Evolutionary conservation across 2,329 filamentous ascomycete species (phyloP).

Genomic region (Pseudopyricularia cyperi): DNA sequence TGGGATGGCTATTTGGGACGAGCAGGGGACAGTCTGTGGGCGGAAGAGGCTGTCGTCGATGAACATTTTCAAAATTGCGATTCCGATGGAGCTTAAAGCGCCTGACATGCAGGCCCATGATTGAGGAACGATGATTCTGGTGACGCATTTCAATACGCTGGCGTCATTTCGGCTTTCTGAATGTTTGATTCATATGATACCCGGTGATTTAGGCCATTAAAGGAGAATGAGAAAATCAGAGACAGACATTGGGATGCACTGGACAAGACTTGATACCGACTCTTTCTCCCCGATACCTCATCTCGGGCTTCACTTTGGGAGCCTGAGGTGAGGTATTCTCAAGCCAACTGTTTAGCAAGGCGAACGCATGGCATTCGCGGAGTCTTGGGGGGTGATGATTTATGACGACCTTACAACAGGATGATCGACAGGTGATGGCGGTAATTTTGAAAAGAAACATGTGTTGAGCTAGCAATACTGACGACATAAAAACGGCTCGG

Average conservation of each 20-base stretch:
- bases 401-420: no score
- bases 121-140: background rate
- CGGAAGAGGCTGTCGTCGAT: background rate
- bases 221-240: no score
- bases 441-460: background rate
- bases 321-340: no score
- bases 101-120: background rate
- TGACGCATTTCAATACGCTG: background rate
- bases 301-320: no score
- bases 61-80: background rate
- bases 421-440: no score
- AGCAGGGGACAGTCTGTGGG: background rate
- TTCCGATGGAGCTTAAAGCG: background rate
- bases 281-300: no score
- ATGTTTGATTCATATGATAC: background rate
- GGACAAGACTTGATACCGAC: no score
- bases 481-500: background rate
- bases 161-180: background rate
- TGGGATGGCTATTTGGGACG: background rate
- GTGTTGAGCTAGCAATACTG: background rate
- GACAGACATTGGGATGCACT: no score
- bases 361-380: no score
- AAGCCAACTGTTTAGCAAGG: no score
- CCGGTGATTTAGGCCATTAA: no score
- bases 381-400: no score